phyloP scores from a whole-genome alignment of 768 basidiomycete species.

The Coprinopsis strossmayeri region DNA sequence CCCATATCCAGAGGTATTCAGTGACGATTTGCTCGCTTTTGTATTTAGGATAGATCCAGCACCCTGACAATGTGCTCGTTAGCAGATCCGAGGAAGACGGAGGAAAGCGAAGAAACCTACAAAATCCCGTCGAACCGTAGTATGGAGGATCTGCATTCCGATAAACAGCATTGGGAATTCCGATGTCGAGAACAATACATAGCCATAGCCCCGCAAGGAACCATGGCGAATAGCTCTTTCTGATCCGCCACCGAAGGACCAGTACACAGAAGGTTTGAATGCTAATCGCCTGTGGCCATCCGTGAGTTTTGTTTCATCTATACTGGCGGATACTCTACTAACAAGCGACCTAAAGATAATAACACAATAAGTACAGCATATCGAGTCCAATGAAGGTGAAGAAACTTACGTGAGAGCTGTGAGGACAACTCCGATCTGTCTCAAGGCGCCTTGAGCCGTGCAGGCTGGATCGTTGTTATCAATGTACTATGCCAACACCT shows the following conservation, averaged over 20 bases:
- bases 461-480: conserved; percentile 24
- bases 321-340: too few relatives aligned
- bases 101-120: conserved; percentile 14
- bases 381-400: too few relatives aligned
- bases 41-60: conserved; percentile 33
- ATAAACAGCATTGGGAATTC: conserved; percentile 23
- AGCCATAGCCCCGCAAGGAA: conserved; percentile 27
- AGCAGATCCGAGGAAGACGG: background rate
- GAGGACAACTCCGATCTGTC: conserved; percentile 32
- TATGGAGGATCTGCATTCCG: conserved; percentile 17
- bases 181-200: conserved; percentile 25
- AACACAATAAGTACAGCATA: background rate
- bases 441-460: conserved; percentile 30
- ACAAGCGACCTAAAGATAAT: conserved; percentile 9
- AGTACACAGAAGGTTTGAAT: conserved; percentile 37
- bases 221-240: conserved; percentile 19
- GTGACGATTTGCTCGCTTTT: conserved; percentile 29
- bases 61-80: too few relatives aligned
- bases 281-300: conserved; percentile 31
- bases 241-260: conserved; percentile 24
- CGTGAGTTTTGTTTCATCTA: too few relatives aligned
- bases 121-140: conserved; percentile 29
- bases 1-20: conserved; percentile 42
- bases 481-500: conserved; percentile 18
- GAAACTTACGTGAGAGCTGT: conserved; percentile 26